Base-by-base conservation (phyloP, 371 early-diverging fungal genomes). In the Syncephalis fuscata region DNA sequence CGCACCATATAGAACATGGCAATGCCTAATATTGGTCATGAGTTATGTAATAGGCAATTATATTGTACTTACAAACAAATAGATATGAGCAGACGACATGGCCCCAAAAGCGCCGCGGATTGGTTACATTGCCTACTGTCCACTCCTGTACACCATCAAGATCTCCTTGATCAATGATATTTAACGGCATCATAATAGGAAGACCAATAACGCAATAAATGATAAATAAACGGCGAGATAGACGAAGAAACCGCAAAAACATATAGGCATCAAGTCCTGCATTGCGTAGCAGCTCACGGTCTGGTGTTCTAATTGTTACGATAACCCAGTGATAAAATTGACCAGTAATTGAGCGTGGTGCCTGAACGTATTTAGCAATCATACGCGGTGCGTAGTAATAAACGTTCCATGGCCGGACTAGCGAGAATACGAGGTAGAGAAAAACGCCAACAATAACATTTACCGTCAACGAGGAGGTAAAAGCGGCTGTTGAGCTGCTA, bases 251-350 rank as follows among this genome's bases (percentile, higher is more conserved):
- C 27, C 74, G 70, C n/a, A 82, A 53, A 21, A 78, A 76, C 82
- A 84, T 79, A 58, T 71, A 84, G 14, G 77, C 66, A 59, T 84
- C 85, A 38, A 84, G 67, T 2, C 80, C 80, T 47, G 77, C 71
- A 3, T 70, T 63, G n/a, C 63, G 61, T 14, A 79, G 62, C 11
- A 82, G 61, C 8, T 64, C 63, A 3, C 62, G 62, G 47, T 82
- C 83, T 58, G 48, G 7, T 73, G 65, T 16, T 50, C 45, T 24
- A 71, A 60, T 24, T 79, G 56, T 3, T 61, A 57, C 10, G 76
- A 71, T 4, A 80, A 76, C 50, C 74, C 65, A 45, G 32, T 32
- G 32, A 11, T 32, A 32, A 32, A 32, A 32, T 11, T 32, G 32
- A 32, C 32, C 32, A 32, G 32, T 32, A 11, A 32, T 32, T 7